Evolutionary conservation across 306 rosid species (phyloP).

Genomic region (Pyrus pyrifolia): DNA sequence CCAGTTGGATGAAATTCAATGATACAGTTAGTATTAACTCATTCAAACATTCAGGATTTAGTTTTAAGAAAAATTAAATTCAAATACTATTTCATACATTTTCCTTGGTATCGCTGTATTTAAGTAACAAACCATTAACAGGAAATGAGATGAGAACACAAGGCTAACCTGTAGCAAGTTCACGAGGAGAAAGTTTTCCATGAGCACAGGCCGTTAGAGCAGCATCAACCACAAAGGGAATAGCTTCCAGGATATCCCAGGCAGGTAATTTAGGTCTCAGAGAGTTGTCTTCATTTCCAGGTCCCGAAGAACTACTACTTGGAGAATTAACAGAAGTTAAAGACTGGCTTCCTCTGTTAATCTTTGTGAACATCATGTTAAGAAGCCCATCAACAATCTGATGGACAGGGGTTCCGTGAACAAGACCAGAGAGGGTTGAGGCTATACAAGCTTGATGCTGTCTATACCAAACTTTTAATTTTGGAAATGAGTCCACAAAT

Average conservation of each 20-base stretch:
- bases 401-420: conserved; percentile 91
- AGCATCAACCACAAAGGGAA: conserved; percentile 95
- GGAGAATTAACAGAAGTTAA: conserved; percentile 60
- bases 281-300: conserved; percentile 59
- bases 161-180: conserved; percentile 81
- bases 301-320: conserved; percentile 90
- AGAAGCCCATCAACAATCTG: conserved; percentile 93
- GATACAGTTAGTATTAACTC: not conserved
- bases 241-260: conserved; percentile 94
- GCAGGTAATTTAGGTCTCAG: conserved; percentile 86
- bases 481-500: conserved; percentile 92
- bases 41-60: not conserved
- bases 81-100: not conserved
- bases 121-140: not conserved
- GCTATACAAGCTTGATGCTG: conserved; percentile 98
- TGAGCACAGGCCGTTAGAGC: conserved; percentile 98
- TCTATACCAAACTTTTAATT: conserved; percentile 84
- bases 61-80: not conserved
- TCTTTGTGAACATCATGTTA: conserved; percentile 78
- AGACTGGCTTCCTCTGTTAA: conserved; percentile 60
- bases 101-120: not conserved
- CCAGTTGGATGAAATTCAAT: not conserved
- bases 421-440: conserved; percentile 91
- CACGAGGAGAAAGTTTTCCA: conserved; percentile 92
- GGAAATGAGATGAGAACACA: conserved; percentile 8